phyloP scores from a whole-genome alignment of 2,329 filamentous ascomycete species.

The Pseudogymnoascus sp. region DNA sequence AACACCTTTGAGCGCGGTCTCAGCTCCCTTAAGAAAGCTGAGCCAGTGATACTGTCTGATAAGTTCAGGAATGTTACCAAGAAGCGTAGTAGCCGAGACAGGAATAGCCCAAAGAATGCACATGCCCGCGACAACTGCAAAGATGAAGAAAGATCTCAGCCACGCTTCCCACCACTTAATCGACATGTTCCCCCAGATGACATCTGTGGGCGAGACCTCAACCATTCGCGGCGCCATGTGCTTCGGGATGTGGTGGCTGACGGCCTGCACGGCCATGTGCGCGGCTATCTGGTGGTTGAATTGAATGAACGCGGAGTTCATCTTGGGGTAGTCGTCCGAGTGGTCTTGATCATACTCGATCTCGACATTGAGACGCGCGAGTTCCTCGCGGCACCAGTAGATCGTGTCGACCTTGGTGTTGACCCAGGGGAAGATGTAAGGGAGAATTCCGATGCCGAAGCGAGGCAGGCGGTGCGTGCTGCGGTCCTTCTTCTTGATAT shows the following conservation, averaged over 20 bases:
- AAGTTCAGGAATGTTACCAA: slow-evolving; percentile 69
- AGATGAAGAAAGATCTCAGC: slow-evolving; percentile 49
- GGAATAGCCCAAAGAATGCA: slow-evolving; percentile 85
- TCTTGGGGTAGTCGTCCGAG: slow-evolving; percentile 76
- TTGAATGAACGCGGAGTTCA: slow-evolving; percentile 97
- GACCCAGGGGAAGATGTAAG: slow-evolving; percentile 42
- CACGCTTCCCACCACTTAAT: slow-evolving; percentile 91
- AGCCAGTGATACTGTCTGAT: slow-evolving; percentile 62
- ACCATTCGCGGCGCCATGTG: slow-evolving; percentile 88
- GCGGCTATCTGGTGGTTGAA: slow-evolving; percentile 97
- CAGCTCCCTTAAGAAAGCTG: slow-evolving; percentile 59
- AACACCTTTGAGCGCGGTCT: slow-evolving; percentile 55
- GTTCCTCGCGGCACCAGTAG: slow-evolving; percentile 76
- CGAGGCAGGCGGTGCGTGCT: slow-evolving; percentile 73
- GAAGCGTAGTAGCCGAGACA: slow-evolving; percentile 74
- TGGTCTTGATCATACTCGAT: slow-evolving; percentile 85
- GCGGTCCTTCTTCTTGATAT: slow-evolving; percentile 71
- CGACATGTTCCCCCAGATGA: slow-evolving; percentile 96
- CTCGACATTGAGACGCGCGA: slow-evolving; percentile 81
- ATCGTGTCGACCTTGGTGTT: slow-evolving; percentile 94
- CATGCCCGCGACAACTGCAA: slow-evolving; percentile 61
- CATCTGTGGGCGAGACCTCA: slow-evolving; percentile 89
- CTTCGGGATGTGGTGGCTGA: slow-evolving; percentile 83
- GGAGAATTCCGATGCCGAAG: slow-evolving; percentile 35
- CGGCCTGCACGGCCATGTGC: slow-evolving; percentile 93